Conservation (phyloP, 2,329 filamentous ascomycete genomes). For the Hypoxylon sp. region DNA sequence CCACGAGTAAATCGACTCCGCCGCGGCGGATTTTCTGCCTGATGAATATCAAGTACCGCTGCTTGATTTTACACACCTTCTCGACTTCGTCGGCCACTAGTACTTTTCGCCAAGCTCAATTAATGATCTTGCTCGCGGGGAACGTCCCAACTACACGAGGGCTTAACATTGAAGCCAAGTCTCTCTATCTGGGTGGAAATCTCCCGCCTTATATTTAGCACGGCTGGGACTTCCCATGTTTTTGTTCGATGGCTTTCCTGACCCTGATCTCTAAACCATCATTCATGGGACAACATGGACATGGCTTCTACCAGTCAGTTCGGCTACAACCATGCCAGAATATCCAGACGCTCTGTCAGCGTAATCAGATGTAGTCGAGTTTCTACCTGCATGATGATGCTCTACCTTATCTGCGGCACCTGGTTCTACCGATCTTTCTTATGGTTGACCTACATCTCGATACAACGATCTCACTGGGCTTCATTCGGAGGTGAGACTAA, state of each 20-base stretch:
- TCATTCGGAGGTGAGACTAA: slow-evolving; percentile 12
- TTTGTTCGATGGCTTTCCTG: slow-evolving; percentile 8
- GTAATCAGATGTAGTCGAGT: slow-evolving; percentile 33
- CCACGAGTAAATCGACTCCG: background rate
- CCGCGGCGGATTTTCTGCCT: background rate
- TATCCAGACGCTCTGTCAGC: slow-evolving; percentile 5
- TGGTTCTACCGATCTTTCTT: slow-evolving; percentile 3
- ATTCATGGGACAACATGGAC: slow-evolving; percentile 2
- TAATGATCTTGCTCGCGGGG: background rate
- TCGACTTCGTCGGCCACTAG: slow-evolving; percentile 2
- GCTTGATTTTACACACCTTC: slow-evolving; percentile 1
- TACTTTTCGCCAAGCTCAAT: slow-evolving; percentile 5
- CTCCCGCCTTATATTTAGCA: slow-evolving; percentile 10
- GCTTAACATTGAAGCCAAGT: background rate
- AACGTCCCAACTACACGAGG: background rate
- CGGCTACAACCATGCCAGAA: background rate
- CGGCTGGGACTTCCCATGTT: background rate
- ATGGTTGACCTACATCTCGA: slow-evolving; percentile 14
- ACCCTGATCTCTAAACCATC: slow-evolving; percentile 4
- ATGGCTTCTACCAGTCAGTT: slow-evolving; percentile 10
- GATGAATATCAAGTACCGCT: slow-evolving; percentile 5
- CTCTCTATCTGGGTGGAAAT: slow-evolving; percentile 6
- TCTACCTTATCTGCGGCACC: slow-evolving; percentile 17
- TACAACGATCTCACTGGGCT: slow-evolving; percentile 13
- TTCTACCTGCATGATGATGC: slow-evolving; percentile 25